Conservation (phyloP, 306 rosid species). For the Prosopis cineraria region DNA sequence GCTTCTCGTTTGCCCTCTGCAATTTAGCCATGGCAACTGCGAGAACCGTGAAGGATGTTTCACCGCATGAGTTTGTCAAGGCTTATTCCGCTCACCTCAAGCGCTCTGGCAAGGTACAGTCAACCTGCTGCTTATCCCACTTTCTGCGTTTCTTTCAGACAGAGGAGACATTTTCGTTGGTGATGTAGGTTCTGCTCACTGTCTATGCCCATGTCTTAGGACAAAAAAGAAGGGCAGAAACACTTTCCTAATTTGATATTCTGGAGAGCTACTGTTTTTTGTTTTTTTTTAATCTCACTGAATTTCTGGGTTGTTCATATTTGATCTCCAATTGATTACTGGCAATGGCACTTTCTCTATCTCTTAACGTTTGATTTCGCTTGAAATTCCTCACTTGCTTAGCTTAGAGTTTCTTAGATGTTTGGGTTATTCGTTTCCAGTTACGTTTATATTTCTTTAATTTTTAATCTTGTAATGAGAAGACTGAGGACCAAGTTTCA, state of each 20-base stretch:
- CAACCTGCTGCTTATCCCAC: neutral
- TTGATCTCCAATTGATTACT: neutral
- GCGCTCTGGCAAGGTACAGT: constrained; percentile 60
- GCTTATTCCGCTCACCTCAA: constrained; percentile 75
- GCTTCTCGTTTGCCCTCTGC: neutral
- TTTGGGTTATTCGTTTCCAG: neutral
- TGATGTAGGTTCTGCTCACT: neutral
- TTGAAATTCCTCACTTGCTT: neutral
- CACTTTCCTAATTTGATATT: neutral
- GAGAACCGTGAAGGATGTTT: constrained; percentile 68
- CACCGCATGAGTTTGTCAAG: constrained; percentile 77
- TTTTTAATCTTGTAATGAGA: neutral
- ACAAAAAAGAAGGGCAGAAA: neutral
- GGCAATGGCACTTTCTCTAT: neutral
- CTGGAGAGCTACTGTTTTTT: neutral
- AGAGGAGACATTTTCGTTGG: neutral
- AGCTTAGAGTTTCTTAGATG: neutral
- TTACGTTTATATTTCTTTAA: neutral
- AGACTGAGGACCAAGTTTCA: neutral
- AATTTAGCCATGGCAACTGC: constrained; percentile 46
- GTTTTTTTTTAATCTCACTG: neutral
- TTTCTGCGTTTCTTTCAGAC: neutral
- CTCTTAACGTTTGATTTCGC: neutral
- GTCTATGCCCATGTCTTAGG: neutral
- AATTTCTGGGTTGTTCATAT: neutral